Evolutionary conservation across 345 rosid species (phyloP).

Genomic region (Heritiera littoralis): DNA sequence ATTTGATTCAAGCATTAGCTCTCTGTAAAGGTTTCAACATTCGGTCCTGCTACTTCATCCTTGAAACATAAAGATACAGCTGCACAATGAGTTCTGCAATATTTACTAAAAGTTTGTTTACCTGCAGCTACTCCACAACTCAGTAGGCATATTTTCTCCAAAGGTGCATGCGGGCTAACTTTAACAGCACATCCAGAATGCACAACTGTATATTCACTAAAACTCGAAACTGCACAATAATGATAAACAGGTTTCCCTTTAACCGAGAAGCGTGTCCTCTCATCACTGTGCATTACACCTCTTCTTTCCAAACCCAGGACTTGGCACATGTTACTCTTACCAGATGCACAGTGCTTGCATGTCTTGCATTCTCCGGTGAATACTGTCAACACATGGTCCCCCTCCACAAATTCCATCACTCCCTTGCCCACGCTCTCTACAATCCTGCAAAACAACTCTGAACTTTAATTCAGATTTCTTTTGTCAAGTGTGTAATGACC

Average conservation of each 20-base stretch:
- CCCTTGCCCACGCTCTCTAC: conserved; percentile 83
- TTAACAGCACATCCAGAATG: conserved; percentile 94
- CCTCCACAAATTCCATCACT: conserved; percentile 75
- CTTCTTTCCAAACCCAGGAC: conserved; percentile 82
- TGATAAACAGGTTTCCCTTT: conserved; percentile 81
- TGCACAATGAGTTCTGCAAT: neutral
- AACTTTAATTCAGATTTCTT: neutral
- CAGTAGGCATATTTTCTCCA: conserved; percentile 80
- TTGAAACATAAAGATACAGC: neutral
- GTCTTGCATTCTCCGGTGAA: conserved; percentile 81
- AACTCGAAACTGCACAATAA: conserved; percentile 92
- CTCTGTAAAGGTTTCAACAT: conserved; percentile 1
- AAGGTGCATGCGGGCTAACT: conserved; percentile 61
- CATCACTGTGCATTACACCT: conserved; percentile 90
- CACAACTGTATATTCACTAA: conserved; percentile 90
- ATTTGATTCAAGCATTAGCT: neutral
- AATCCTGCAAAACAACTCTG: conserved; percentile 50
- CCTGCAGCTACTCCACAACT: conserved; percentile 95
- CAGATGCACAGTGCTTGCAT: conserved; percentile 72
- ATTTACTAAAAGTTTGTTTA: conserved; percentile 19
- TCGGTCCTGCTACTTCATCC: neutral
- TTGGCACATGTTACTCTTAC: conserved; percentile 81
- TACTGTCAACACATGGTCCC: conserved; percentile 84
- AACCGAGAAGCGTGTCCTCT: conserved; percentile 65
- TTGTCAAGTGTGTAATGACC: neutral